These are phyloP conservation scores for Dendrobium huoshanense DNA, from an alignment of 106 monocot genomes.

Conservation along the genomic window DNA sequence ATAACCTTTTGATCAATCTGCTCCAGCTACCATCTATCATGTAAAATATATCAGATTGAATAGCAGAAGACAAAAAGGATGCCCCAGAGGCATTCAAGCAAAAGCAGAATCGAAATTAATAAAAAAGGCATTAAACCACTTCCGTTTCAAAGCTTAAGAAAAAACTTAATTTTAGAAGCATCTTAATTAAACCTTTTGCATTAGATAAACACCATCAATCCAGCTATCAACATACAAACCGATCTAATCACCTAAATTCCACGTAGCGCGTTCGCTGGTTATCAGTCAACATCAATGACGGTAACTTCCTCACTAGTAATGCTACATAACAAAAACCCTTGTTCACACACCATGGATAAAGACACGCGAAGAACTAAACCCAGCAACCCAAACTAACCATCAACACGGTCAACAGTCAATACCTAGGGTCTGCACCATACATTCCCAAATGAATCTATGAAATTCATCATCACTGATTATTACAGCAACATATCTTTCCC, in stretches of 20 bases:
- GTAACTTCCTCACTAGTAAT: neutral
- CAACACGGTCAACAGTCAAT: too few species aligned
- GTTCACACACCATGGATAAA: too few species aligned
- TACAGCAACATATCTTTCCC: neutral
- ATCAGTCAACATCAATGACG: neutral
- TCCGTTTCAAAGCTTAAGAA: neutral
- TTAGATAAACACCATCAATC: too few species aligned
- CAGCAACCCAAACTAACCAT: neutral
- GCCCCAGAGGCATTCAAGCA: neutral
- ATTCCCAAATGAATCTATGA: neutral
- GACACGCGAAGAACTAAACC: too few species aligned
- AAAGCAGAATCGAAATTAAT: neutral
- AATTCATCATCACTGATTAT: neutral
- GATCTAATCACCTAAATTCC: neutral
- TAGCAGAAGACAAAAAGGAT: neutral
- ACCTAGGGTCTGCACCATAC: neutral
- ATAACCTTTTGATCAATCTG: neutral
- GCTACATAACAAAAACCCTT: neutral
- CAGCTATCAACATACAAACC: neutral
- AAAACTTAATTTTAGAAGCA: too few species aligned
- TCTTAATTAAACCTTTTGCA: too few species aligned
- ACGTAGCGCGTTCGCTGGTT: neutral
- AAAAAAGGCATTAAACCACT: neutral
- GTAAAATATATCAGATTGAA: neutral
- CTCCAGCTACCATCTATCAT: neutral